Conservation (phyloP, 2,329 filamentous ascomycete species). For the Ascochyta pisi region DNA sequence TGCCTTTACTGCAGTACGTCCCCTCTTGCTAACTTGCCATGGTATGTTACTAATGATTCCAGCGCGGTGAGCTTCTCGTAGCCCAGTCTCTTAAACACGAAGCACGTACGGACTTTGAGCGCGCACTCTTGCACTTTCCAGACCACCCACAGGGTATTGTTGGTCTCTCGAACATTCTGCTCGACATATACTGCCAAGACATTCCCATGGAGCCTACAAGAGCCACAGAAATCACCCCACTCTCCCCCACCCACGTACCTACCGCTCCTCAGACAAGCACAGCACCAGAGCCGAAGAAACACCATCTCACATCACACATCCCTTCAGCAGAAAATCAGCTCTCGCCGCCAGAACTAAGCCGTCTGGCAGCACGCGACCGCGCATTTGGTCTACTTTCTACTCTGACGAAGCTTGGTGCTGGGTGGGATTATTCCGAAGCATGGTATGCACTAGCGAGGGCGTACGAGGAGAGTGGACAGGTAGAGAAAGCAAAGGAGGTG, state of each 20-base stretch:
- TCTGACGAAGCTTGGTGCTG: constrained; percentile 82
- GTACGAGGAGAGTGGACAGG: constrained; percentile 84
- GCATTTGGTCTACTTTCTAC: constrained; percentile 83
- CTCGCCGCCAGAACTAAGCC: constrained; percentile 75
- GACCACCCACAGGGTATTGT: constrained; percentile 84
- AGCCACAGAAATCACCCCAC: constrained; percentile 25
- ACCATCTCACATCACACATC: constrained; percentile 61
- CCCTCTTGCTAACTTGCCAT: neutral
- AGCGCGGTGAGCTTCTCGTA: constrained; percentile 73
- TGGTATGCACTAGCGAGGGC: constrained; percentile 89
- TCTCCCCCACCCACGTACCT: constrained; percentile 15
- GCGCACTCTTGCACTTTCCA: constrained; percentile 77
- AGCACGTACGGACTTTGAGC: constrained; percentile 80
- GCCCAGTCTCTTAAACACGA: constrained; percentile 68
- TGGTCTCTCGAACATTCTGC: constrained; percentile 80
- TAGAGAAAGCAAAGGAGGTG: constrained; percentile 87
- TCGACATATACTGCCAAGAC: constrained; percentile 79
- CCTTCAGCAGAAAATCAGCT: constrained; percentile 46
- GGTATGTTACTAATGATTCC: constrained; percentile 11
- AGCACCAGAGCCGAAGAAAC: constrained; percentile 20
- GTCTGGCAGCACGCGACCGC: constrained; percentile 87
- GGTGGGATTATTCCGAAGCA: constrained; percentile 92
- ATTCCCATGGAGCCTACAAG: constrained; percentile 64
- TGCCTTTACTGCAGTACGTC: constrained; percentile 77
- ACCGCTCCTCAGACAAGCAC: neutral